Conservation (phyloP, 495 filamentous ascomycete genomes). For the Lepidopterella palustris region DNA sequence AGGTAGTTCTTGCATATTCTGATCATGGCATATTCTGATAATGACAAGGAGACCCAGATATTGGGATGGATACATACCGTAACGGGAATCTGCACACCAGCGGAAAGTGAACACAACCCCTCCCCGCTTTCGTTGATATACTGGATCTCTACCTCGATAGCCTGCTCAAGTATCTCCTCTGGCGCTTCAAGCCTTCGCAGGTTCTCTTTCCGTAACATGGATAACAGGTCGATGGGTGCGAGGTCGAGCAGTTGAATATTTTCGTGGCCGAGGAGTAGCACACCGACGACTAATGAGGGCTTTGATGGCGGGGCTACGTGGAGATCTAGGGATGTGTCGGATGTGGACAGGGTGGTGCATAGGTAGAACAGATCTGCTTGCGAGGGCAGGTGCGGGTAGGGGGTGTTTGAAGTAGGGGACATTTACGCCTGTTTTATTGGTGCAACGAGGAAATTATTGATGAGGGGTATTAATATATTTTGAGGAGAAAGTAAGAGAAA, state of each 20-base stretch:
- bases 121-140: slow-evolving; percentile 26
- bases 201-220: slow-evolving; percentile 15
- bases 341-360: slow-evolving; percentile 21
- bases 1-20: background rate
- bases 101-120: slow-evolving; percentile 18
- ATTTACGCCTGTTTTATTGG: too few species aligned
- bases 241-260: slow-evolving; percentile 21
- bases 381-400: slow-evolving; percentile 21
- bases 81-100: slow-evolving; percentile 18
- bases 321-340: slow-evolving; percentile 19
- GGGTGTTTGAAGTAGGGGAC: slow-evolving; percentile 12
- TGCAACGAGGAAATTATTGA: too few species aligned
- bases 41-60: background rate
- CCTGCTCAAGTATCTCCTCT: slow-evolving; percentile 4
- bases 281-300: slow-evolving; percentile 18
- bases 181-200: slow-evolving; percentile 12
- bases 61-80: slow-evolving; percentile 24
- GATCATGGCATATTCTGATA: background rate
- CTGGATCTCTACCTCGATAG: slow-evolving; percentile 23
- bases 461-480: too few species aligned
- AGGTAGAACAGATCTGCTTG: slow-evolving; percentile 27
- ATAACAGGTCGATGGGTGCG: slow-evolving; percentile 15
- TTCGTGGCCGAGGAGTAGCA: slow-evolving; percentile 14
- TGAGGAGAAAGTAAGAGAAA: too few species aligned
- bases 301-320: slow-evolving; percentile 19